These are phyloP conservation scores for Talaromyces albobiverticillius DNA, from an alignment of 2,329 filamentous ascomycete species.

Conservation along the genomic window DNA sequence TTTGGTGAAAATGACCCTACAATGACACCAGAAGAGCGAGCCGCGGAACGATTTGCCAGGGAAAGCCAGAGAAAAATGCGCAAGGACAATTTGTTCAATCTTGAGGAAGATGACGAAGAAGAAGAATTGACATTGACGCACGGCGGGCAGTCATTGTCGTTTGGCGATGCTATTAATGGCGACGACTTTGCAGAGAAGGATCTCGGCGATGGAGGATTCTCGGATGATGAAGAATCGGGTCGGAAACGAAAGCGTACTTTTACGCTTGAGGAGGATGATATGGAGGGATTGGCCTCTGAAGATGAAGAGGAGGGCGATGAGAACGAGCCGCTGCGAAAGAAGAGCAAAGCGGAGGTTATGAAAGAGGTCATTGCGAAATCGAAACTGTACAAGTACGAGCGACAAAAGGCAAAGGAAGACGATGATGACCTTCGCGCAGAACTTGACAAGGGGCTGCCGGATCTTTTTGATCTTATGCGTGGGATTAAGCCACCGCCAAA, in stretches of 20 bases:
- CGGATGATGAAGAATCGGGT: conserved; percentile 51
- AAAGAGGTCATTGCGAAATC: conserved; percentile 97
- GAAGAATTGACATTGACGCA: conserved; percentile 74
- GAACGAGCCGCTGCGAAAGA: conserved; percentile 75
- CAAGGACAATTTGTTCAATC: conserved; percentile 78
- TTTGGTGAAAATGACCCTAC: conserved; percentile 94
- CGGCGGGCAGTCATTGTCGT: conserved; percentile 69
- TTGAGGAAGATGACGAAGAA: conserved; percentile 79
- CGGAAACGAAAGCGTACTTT: conserved; percentile 46
- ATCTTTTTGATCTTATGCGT: conserved; percentile 70
- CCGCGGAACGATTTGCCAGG: conserved; percentile 82
- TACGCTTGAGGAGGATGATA: conserved; percentile 42
- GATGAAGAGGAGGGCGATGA: conserved; percentile 51
- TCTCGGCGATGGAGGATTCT: conserved; percentile 49
- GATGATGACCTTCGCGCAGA: conserved; percentile 83
- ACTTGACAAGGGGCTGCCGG: conserved; percentile 77
- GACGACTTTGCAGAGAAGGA: conserved; percentile 83
- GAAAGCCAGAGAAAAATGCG: conserved; percentile 80
- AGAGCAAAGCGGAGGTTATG: conserved; percentile 96
- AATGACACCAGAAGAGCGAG: conserved; percentile 90
- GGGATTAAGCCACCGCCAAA: conserved; percentile 55
- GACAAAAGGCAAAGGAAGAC: conserved; percentile 87
- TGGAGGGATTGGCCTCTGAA: conserved; percentile 38
- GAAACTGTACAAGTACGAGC: conserved; percentile 90
- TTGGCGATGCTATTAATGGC: conserved; percentile 53